Base-by-base conservation (phyloP, 352 stramenopile genomes). In the Globisporangium echinulatum region DNA sequence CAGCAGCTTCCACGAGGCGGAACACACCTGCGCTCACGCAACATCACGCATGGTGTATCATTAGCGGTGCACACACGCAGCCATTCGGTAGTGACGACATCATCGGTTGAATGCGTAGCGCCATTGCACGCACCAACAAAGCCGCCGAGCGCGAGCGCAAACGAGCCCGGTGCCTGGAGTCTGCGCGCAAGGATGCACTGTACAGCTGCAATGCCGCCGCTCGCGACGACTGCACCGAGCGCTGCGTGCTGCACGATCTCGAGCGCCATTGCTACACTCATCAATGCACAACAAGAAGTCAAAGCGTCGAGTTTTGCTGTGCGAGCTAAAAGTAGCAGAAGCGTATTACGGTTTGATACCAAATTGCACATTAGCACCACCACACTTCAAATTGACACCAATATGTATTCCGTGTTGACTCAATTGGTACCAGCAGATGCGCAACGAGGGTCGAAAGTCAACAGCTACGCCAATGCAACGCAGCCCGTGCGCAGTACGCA, bases 401-500 rank as follows among this genome's bases (percentile, higher is more conserved):
- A 33, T 33, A 33, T 33, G 25, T 33, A 33, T 33, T 33, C 25
- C 25, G 2, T 33, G 25, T 33, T 33, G 25, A 3, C 25, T 33
- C 25, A 33, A 33, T 33, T 33, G 25, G 25, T 3, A 33, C 25
- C 25, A 33, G 25, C 25, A 33, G 25, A 33, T 33, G 25, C 25
- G 25, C 25, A 33, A 33, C 25, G 25, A 33, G 25, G 25, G 25
- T 33, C 25, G 1, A 33, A 3, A 33, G 25, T 33, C 25, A 33
- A 33, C 25, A 33, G 25, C 70, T 59, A 85, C 44, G 69, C 49
- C 14, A 87, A 52, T 1, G 58, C 9, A 25, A 72, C 61, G 52
- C 82, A 92, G 8, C 82, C 82, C 42, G 67, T 56, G 52, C 72
- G 75, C 58, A 90, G 64, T 49, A 92, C 76, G 38, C 82, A 92